Evolutionary conservation across 1,284 basidiomycete genomes (phyloP).

Genomic region (Naganishia liquefaciens): DNA sequence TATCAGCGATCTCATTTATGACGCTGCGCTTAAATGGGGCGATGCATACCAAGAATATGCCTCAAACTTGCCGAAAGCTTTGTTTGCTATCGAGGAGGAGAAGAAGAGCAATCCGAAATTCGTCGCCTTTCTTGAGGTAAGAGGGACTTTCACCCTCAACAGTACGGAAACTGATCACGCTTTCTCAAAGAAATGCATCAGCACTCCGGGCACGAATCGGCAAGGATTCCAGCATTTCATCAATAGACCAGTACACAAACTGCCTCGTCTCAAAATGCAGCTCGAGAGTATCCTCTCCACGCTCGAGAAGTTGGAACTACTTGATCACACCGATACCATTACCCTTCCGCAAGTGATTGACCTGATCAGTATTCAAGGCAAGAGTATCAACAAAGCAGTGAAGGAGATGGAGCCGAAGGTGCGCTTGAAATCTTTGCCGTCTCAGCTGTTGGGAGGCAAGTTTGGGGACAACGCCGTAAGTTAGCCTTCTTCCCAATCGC

Average conservation of each 20-base stretch:
- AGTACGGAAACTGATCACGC: not conserved
- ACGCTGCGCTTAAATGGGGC: conserved; percentile 87
- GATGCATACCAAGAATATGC: conserved; percentile 92
- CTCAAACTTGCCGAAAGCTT: conserved; percentile 90
- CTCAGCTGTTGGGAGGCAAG: conserved; percentile 63
- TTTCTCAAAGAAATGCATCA: conserved; percentile 33
- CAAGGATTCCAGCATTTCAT: conserved; percentile 86
- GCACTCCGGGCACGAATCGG: conserved; percentile 57
- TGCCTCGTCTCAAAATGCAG: conserved; percentile 84
- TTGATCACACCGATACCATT: conserved; percentile 73
- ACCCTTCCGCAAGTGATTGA: conserved; percentile 81
- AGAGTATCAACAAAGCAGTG: conserved; percentile 81
- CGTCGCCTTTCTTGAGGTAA: conserved; percentile 76
- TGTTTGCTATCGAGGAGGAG: conserved; percentile 87
- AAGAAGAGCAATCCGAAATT: conserved; percentile 76
- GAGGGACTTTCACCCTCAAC: conserved; percentile 36
- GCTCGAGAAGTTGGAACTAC: conserved; percentile 59
- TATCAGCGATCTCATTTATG: conserved; percentile 81
- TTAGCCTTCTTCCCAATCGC: conserved; percentile 32
- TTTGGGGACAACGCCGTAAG: conserved; percentile 73
- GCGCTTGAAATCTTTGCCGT: conserved; percentile 78
- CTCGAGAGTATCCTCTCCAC: conserved; percentile 71
- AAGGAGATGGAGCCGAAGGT: conserved; percentile 80
- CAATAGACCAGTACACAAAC: conserved; percentile 80
- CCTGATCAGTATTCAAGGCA: conserved; percentile 77